These are phyloP conservation scores for Rhizoctonia solani DNA, from an alignment of 1,284 basidiomycete species.

Conservation along the genomic window DNA sequence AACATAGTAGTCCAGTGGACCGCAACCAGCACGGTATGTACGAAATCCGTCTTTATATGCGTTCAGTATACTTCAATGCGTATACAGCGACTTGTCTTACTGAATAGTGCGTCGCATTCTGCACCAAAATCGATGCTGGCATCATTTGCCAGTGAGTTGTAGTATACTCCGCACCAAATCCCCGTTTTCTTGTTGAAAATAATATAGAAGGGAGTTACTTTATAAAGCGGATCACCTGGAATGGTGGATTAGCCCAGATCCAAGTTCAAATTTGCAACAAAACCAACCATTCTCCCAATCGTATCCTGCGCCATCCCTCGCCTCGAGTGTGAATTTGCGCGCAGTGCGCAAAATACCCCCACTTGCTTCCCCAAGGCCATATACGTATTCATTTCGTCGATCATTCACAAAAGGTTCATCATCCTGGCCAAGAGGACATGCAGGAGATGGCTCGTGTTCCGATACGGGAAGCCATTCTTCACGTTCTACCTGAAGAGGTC, in stretches of 20 bases:
- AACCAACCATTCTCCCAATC: slow-evolving; percentile 21
- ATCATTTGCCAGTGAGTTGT: slow-evolving; percentile 33
- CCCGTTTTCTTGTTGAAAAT: slow-evolving; percentile 24
- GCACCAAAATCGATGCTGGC: slow-evolving; percentile 29
- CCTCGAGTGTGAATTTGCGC: slow-evolving; percentile 26
- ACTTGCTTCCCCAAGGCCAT: slow-evolving; percentile 29
- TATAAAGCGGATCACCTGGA: slow-evolving; percentile 29
- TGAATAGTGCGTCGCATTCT: slow-evolving; percentile 26
- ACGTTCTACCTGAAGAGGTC: slow-evolving; percentile 10
- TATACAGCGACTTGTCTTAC: not conserved
- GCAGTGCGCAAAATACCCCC: slow-evolving; percentile 22
- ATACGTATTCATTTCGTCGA: slow-evolving; percentile 24
- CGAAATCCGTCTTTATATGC: slow-evolving; percentile 26
- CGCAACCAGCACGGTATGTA: slow-evolving; percentile 32
- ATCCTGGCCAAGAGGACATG: not conserved
- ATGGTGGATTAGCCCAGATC: not conserved
- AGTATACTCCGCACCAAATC: slow-evolving; percentile 32
- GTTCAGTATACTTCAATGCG: not conserved
- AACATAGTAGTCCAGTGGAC: slow-evolving; percentile 31
- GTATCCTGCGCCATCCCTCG: slow-evolving; percentile 28
- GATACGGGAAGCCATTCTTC: slow-evolving; percentile 27
- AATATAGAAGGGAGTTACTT: slow-evolving; percentile 29
- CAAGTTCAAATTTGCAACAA: not conserved
- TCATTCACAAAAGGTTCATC: slow-evolving; percentile 28
- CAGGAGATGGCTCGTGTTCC: slow-evolving; percentile 28